phyloP scores from a whole-genome alignment of 2,329 filamentous ascomycete species.

The Cryphonectria carpinicola region DNA sequence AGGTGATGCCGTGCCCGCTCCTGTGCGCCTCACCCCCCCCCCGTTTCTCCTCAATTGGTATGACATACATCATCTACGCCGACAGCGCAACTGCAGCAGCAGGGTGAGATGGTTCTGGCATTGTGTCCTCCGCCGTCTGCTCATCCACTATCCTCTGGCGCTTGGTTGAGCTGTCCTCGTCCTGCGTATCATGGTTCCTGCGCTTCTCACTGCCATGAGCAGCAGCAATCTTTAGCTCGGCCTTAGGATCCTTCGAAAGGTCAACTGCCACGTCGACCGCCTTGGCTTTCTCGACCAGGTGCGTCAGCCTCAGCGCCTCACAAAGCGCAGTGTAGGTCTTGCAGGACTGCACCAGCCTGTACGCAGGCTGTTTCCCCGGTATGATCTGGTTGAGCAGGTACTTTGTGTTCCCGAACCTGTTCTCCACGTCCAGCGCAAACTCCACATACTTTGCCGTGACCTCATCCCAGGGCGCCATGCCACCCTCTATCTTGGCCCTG shows the following conservation, averaged over 20 bases:
- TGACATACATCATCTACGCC: conserved; percentile 1
- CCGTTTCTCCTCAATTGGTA: background rate
- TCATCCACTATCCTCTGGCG: conserved; percentile 13
- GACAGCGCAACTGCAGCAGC: conserved; percentile 22
- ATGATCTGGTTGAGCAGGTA: conserved; percentile 85
- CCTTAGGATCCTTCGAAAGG: conserved; percentile 55
- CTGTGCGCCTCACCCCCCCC: background rate
- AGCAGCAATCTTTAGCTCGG: background rate
- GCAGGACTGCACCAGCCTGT: conserved; percentile 63
- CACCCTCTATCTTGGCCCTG: conserved; percentile 69
- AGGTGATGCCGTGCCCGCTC: background rate
- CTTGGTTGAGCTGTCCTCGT: conserved; percentile 15
- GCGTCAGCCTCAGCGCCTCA: conserved; percentile 64
- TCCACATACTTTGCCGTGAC: conserved; percentile 78
- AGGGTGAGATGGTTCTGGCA: conserved; percentile 12
- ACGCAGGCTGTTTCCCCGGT: conserved; percentile 73
- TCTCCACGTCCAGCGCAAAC: conserved; percentile 75
- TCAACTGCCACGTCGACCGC: conserved; percentile 67
- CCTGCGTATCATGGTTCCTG: conserved; percentile 7
- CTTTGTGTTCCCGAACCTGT: conserved; percentile 91
- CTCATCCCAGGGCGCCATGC: conserved; percentile 73
- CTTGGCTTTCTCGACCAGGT: conserved; percentile 65
- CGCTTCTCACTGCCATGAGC: conserved; percentile 17
- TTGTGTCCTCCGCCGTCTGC: conserved; percentile 3
- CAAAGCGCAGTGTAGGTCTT: conserved; percentile 76